Conservation (phyloP, 208 protist genomes). For the Trypanosoma boissoni region DNA sequence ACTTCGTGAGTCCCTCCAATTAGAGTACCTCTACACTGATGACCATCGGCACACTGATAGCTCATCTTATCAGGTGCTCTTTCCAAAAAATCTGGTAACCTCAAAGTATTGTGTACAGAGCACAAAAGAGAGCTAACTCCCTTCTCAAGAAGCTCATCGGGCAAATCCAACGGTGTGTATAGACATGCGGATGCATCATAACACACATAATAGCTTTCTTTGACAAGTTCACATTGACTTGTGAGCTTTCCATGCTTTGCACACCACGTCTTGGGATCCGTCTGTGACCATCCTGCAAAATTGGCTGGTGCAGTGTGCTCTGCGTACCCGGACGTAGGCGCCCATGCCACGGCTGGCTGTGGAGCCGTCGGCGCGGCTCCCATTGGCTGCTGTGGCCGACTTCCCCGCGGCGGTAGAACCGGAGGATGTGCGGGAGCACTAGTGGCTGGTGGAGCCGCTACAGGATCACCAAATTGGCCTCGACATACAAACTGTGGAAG, state of each 20-base stretch:
- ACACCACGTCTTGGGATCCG: slow-evolving; percentile 64
- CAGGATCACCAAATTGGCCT: slow-evolving; percentile 23
- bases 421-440: background rate
- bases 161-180: slow-evolving; percentile 66
- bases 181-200: slow-evolving; percentile 68
- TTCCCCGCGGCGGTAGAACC: slow-evolving; percentile 12
- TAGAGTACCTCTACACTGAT: slow-evolving; percentile 59
- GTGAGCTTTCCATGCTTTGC: slow-evolving; percentile 76
- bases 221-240: slow-evolving; percentile 47
- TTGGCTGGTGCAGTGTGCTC: slow-evolving; percentile 5
- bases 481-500: slow-evolving; percentile 48
- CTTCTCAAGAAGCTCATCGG: slow-evolving; percentile 37
- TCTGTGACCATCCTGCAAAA: slow-evolving; percentile 21
- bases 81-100: slow-evolving; percentile 74
- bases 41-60: slow-evolving; percentile 67
- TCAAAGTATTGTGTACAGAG: slow-evolving; percentile 66
- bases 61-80: slow-evolving; percentile 45
- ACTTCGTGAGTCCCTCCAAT: slow-evolving; percentile 4
- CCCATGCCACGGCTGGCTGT: slow-evolving; percentile 11
- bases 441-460: background rate
- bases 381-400: slow-evolving; percentile 19
- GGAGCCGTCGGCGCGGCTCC: slow-evolving; percentile 4
- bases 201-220: slow-evolving; percentile 82
- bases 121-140: slow-evolving; percentile 74
- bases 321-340: slow-evolving; percentile 16